Evolutionary conservation across 2,329 filamentous ascomycete species (phyloP).

Genomic region (Cladophialophora exuberans): DNA sequence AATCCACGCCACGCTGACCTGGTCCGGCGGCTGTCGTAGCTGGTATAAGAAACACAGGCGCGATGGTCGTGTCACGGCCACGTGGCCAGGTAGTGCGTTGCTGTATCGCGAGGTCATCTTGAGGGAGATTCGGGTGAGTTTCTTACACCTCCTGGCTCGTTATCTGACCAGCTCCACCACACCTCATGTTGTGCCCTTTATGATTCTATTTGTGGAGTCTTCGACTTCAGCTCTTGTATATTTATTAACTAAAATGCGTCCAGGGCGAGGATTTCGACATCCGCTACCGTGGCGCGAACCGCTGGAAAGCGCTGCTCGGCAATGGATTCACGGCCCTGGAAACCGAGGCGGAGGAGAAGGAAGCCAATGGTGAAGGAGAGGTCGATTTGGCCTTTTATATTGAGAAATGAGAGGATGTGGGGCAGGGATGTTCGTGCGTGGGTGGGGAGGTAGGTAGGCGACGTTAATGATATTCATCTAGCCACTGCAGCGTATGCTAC

Average conservation of each 20-base stretch:
- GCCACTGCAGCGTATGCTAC: no score
- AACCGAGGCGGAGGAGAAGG: constrained; percentile 24
- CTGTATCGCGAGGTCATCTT: constrained; percentile 41
- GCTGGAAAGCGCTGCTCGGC: constrained; percentile 36
- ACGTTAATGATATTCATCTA: no score
- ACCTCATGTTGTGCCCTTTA: neutral
- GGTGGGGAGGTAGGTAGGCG: no score
- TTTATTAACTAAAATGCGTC: neutral
- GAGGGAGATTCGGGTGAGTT: constrained; percentile 33
- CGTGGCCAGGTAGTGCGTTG: constrained; percentile 34
- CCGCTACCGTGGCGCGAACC: constrained; percentile 18
- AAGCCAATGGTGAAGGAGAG: constrained; percentile 12
- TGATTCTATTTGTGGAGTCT: no score
- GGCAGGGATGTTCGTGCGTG: no score
- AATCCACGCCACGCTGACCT: constrained; percentile 38
- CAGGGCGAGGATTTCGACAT: constrained; percentile 34
- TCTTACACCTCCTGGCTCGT: no score
- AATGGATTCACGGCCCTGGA: constrained; percentile 48
- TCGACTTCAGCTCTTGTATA: no score
- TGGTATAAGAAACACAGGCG: constrained; percentile 30
- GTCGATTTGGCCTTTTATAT: constrained; percentile 28
- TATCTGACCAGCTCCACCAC: no score
- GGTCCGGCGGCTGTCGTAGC: constrained; percentile 26
- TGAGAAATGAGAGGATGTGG: constrained; percentile 5
- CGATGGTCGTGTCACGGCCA: constrained; percentile 27